Percentiles rank a stretch among this genome's conserved stretches.
These are phyloP conservation scores for Termitomyces sp. DNA, from an alignment of 768 basidiomycete genomes.

Conservation along the genomic window DNA sequence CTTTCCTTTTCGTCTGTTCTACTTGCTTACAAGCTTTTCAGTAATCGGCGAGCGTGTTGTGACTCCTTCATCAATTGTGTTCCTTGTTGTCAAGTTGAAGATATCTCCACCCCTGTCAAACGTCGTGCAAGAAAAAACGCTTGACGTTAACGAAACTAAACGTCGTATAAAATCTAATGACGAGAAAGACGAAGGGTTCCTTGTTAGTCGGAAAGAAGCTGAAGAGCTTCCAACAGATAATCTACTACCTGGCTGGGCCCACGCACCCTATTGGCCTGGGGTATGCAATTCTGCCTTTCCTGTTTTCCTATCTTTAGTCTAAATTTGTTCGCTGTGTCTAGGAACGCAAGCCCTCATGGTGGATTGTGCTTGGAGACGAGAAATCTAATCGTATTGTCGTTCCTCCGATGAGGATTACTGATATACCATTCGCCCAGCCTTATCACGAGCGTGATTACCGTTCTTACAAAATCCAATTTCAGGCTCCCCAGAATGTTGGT, in stretches of 20 bases:
- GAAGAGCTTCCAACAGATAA: conserved; percentile 50
- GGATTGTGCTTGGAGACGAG: conserved; percentile 85
- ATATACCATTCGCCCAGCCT: conserved; percentile 62
- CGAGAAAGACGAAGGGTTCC: conserved; percentile 66
- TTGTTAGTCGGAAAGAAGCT: conserved; percentile 53
- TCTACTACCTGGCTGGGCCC: conserved; percentile 56
- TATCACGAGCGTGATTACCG: conserved; percentile 58
- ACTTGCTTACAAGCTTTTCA: conserved; percentile 20
- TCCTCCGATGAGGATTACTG: conserved; percentile 76
- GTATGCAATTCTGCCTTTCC: conserved; percentile 38
- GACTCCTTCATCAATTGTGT: conserved; percentile 85
- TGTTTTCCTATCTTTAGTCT: background rate
- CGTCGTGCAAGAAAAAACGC: conserved; percentile 30
- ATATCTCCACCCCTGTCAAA: conserved; percentile 48
- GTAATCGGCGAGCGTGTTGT: conserved; percentile 90
- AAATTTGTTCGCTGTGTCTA: conserved; percentile 23
- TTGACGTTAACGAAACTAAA: conserved; percentile 44
- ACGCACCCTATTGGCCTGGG: conserved; percentile 90
- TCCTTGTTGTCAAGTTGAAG: conserved; percentile 79
- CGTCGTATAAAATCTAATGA: conserved; percentile 43
- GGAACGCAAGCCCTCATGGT: conserved; percentile 90
- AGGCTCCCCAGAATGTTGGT: conserved; percentile 82
- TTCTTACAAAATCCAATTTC: conserved; percentile 90
- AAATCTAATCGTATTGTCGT: conserved; percentile 83
- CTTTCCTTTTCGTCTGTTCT: background rate